Evolutionary conservation across 345 rosid species (phyloP), one percentile per base, ranked within the genome.

Genomic region (Litchi chinensis): DNA sequence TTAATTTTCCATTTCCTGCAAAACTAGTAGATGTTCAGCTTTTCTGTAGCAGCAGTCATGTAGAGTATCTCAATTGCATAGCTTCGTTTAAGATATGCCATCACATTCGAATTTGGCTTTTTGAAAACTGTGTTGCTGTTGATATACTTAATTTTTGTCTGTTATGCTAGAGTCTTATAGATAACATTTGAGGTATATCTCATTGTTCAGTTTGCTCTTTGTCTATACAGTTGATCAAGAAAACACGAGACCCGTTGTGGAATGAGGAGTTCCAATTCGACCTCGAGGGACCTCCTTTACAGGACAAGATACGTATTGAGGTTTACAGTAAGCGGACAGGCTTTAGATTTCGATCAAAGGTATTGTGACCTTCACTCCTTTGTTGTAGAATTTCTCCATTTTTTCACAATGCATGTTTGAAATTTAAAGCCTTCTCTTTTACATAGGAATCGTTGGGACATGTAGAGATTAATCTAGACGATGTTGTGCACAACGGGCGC

Each of bases 401-500:
- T 26, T 26, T 63, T 26, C 21, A 57, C 22, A 11, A 32, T 12
- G 13, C 10, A 16, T 9, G 24, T 68, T 56, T 24, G 18, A 37
- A 39, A 8, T 37, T 62, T 13, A 2, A 63, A 19, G 26, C 37
- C 44, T 81, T 62, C 5, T 77, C 26, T 77, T 18, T 60, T 10
- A 8, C 76, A 66, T 44, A 95, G 99, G 98, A 91, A 84, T 79
- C 85, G 13, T 65, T 95, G 71, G 99, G 99, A 7, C 83, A 88
- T 71, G 85, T 89, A n/a, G 92, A 90, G 39, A 92, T 95, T 76
- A 90, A 91, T 26, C 91, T 95, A 0, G 75, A 41, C 0, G 97
- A 95, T 76, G 99, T 95, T 18, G 90, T 95, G 62, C 79, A 73
- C 63, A 95, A 93, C 21, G 97, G 94, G 59, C 90, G 94, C 43